Conservation (phyloP, 306 rosid genomes). For the Senna tora region DNA sequence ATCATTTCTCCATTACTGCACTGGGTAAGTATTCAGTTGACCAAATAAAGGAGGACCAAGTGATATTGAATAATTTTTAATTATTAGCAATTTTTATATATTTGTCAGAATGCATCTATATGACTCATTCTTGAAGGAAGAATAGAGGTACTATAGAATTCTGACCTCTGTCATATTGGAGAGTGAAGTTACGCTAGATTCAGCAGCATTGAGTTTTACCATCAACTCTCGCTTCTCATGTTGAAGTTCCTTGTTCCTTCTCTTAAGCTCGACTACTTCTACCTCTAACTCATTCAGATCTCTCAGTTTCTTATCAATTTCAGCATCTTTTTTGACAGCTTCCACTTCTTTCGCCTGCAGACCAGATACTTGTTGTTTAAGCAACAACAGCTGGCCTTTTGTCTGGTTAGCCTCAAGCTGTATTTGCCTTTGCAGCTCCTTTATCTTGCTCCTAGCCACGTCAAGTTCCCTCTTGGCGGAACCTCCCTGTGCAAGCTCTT, state of each 20-base stretch:
- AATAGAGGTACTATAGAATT: conserved; percentile 10
- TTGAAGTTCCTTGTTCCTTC: conserved; percentile 86
- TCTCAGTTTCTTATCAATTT: conserved; percentile 75
- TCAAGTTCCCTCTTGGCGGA: conserved; percentile 75
- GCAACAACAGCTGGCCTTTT: conserved; percentile 85
- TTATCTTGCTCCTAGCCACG: conserved; percentile 81
- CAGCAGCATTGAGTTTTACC: conserved; percentile 73
- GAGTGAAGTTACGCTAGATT: conserved; percentile 58
- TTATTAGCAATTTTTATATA: conserved; percentile 6
- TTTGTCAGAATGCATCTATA: conserved; percentile 7
- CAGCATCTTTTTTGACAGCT: conserved; percentile 74
- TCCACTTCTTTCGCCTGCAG: conserved; percentile 79
- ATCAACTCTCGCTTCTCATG: conserved; percentile 80
- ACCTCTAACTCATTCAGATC: conserved; percentile 74
- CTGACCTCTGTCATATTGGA: conserved; percentile 85
- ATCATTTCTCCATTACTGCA: not conserved
- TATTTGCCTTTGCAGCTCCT: conserved; percentile 88
- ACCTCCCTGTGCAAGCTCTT: conserved; percentile 62
- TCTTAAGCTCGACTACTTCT: conserved; percentile 73
- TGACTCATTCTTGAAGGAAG: conserved; percentile 9
- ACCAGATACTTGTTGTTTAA: conserved; percentile 86
- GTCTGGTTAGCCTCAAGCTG: conserved; percentile 89
- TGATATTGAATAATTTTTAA: conserved; percentile 14
- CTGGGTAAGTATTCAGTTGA: conserved; percentile 1
- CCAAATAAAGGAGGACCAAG: not conserved